Percentiles rank a stretch among this genome's conserved stretches.
phyloP scores from a whole-genome alignment of 192 early-diverging fungal genomes.

The Podila verticillata region DNA sequence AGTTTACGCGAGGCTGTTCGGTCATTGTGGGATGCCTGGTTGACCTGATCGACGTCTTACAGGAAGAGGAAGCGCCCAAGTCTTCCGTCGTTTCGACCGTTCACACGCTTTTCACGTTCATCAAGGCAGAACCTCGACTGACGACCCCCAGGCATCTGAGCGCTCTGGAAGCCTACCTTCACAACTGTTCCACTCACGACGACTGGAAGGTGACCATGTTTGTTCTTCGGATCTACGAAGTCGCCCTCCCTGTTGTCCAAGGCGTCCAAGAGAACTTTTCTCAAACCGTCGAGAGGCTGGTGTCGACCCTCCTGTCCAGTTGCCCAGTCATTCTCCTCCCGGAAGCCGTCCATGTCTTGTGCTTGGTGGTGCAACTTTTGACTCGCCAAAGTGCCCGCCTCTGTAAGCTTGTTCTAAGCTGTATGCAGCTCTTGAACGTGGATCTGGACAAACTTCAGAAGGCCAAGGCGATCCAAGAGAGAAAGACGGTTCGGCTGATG shows the following conservation, averaged over 20 bases:
- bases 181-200: constrained; percentile 22
- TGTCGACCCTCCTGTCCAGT: constrained; percentile 23
- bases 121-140: constrained; percentile 23
- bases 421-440: constrained; percentile 25
- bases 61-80: constrained; percentile 39
- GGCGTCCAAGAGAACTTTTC: constrained; percentile 10
- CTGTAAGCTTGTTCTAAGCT: constrained; percentile 38
- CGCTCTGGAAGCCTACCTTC: constrained; percentile 26
- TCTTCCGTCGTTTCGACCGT: constrained; percentile 18
- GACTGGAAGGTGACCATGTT: constrained; percentile 46
- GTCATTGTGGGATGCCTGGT: constrained; percentile 36
- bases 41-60: constrained; percentile 33
- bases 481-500: constrained; percentile 66
- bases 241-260: constrained; percentile 16
- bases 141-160: constrained; percentile 23
- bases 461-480: constrained; percentile 57
- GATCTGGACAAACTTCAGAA: constrained; percentile 63
- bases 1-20: constrained; percentile 17
- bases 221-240: constrained; percentile 41
- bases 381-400: constrained; percentile 60
- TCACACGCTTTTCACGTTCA: constrained; percentile 30
- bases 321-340: constrained; percentile 42
- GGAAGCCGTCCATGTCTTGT: constrained; percentile 63
- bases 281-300: constrained; percentile 9
- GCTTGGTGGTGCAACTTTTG: constrained; percentile 77